These are phyloP conservation scores for Blastomyces silverae DNA, from an alignment of 2,329 filamentous ascomycete genomes.

Conservation along the genomic window DNA sequence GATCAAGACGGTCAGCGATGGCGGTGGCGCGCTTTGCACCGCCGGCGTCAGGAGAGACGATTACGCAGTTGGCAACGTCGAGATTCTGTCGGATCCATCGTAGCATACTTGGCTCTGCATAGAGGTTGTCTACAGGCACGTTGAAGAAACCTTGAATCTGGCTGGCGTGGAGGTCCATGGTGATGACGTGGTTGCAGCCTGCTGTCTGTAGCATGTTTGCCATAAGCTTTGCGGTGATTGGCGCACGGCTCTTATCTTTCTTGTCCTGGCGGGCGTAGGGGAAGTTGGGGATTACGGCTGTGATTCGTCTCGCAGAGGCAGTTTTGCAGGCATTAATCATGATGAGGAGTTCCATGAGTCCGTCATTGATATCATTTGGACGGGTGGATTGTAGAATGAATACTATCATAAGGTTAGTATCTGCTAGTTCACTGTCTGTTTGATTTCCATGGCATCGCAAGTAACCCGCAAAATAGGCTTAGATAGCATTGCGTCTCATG, in stretches of 20 bases:
- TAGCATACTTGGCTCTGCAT: conserved; percentile 86
- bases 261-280: conserved; percentile 96
- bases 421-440: not conserved
- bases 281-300: conserved; percentile 91
- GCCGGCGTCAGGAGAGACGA: conserved; percentile 90
- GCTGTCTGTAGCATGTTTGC: conserved; percentile 97
- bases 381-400: conserved; percentile 95
- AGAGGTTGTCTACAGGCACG: conserved; percentile 70
- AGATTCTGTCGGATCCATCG: conserved; percentile 88
- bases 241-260: conserved; percentile 93
- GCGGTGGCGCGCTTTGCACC: conserved; percentile 92
- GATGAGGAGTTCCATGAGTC: conserved; percentile 95
- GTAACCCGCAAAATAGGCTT: not conserved
- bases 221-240: conserved; percentile 91
- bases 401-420: conserved; percentile 47
- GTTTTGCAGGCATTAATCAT: conserved; percentile 95
- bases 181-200: conserved; percentile 88
- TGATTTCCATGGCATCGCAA: not conserved
- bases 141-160: conserved; percentile 98
- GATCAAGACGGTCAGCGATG: conserved; percentile 84
- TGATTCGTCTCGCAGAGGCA: conserved; percentile 80
- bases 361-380: conserved; percentile 95
- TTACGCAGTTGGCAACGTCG: conserved; percentile 73
- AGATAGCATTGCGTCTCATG: not conserved
- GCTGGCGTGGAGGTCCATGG: conserved; percentile 89